Base-by-base conservation (phyloP, 2,329 filamentous ascomycete species). In the Alternaria postmessia region DNA sequence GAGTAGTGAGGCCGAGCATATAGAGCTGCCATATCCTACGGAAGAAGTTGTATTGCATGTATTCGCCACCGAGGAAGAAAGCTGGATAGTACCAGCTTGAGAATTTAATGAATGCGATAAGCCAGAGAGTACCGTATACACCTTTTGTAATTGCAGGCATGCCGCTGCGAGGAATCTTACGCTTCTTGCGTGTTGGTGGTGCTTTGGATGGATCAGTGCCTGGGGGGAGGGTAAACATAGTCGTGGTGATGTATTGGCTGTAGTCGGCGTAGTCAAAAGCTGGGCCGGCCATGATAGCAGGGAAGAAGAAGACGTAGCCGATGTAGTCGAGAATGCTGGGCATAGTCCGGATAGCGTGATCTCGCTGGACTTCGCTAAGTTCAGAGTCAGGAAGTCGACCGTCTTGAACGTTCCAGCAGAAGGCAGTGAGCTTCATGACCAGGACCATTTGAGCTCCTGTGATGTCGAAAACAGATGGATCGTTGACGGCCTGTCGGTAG, bases 351-450 rank as follows among this genome's bases (percentile, higher is more conserved):
- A 99, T 85, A 47, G 91, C 91, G 30, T 92, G 88, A 65, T 94
- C 91, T 74, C 90, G 94, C 77, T 99, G 95, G 46, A 91, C 88
- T 51, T 95, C 92, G 1, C 91, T 92, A n/a, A 99, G 86, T 59
- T 94, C 88, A 43, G 90, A 85, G 18, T 90, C 88, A 3, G 92
- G 89, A 20, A 96, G 84, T 59, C 90, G 88, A 20, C 95, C 96
- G 77, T 99, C 95, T 72, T 95, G 93, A 8, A 98, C 90, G 75
- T 98, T 98, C 95, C 95, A 99, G 81, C 93, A 96, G 75, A 99
- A 99, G 5, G 94, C 91, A 22, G 89, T 93, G 36, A 99, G 87
- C 76, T 99, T 99, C 93, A 99, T 99, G 64, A 98, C 90, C 69
- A 98, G 81, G 34, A 99, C 95, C 95, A 99, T 99, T 79, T 99